Percentiles rank a stretch among this genome's conserved stretches.
phyloP scores from a whole-genome alignment of 2,329 filamentous ascomycete genomes.

The Fusarium nanum region DNA sequence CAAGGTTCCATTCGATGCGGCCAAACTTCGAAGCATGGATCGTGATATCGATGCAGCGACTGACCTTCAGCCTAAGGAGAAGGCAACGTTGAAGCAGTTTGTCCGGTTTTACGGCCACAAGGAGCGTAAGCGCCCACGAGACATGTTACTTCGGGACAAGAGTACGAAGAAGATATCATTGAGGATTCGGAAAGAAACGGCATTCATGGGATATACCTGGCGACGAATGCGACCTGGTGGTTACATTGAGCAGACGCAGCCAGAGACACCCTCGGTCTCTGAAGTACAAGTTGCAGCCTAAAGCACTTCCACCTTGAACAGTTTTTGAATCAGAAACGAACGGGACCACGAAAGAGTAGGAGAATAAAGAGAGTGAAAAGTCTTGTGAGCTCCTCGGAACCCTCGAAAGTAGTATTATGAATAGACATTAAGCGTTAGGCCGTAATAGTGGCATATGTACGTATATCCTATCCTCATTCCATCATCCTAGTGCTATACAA shows the following conservation, averaged over 20 bases:
- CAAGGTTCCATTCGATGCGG: conserved; percentile 60
- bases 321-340: background rate
- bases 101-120: conserved; percentile 66
- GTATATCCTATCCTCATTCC: conserved; percentile 38
- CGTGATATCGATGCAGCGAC: conserved; percentile 58
- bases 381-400: conserved; percentile 1
- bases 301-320: background rate
- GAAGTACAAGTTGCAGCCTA: conserved; percentile 1
- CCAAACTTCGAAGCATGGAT: conserved; percentile 62
- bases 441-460: conserved; percentile 23
- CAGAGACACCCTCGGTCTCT: background rate
- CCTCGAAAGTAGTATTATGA: conserved; percentile 39
- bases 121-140: conserved; percentile 83
- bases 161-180: conserved; percentile 74
- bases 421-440: conserved; percentile 44
- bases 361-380: background rate
- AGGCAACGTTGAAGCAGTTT: conserved; percentile 61
- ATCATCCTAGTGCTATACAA: conserved; percentile 37
- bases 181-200: conserved; percentile 81
- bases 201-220: conserved; percentile 93
- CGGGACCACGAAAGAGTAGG: background rate
- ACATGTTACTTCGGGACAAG: conserved; percentile 83
- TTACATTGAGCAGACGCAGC: conserved; percentile 40
- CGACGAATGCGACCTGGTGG: conserved; percentile 60
- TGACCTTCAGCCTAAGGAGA: conserved; percentile 52